A percentile compares a stretch with the other conserved stretches of the same genome.
These are phyloP conservation scores for Scenedesmus sp. DNA, from an alignment of 163 green algal species.

Conservation along the genomic window DNA sequence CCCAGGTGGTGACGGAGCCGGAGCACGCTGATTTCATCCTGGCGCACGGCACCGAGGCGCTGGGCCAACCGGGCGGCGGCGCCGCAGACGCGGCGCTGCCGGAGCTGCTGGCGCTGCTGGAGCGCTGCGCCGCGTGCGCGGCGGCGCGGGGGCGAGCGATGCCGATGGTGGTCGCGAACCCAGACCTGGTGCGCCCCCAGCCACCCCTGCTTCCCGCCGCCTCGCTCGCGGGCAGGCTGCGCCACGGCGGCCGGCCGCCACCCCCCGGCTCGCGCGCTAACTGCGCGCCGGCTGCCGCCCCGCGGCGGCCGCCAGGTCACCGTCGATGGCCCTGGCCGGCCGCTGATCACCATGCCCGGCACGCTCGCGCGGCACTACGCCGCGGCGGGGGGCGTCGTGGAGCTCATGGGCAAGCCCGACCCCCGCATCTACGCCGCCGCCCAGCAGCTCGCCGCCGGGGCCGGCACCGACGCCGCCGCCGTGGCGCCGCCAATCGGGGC, in stretches of 20 bases:
- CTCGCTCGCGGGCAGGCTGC: too few species aligned
- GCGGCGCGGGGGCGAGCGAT: slow-evolving; percentile 10
- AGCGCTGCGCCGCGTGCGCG: slow-evolving; percentile 47
- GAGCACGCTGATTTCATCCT: slow-evolving; percentile 89
- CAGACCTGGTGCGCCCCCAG: slow-evolving; percentile 64
- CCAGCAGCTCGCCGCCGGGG: slow-evolving; percentile 7
- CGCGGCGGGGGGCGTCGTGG: slow-evolving; percentile 57
- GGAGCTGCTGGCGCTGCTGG: slow-evolving; percentile 64
- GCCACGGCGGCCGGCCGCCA: not conserved
- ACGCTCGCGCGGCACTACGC: slow-evolving; percentile 71
- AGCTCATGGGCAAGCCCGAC: slow-evolving; percentile 85
- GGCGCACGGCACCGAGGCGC: slow-evolving; percentile 85
- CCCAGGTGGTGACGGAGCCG: slow-evolving; percentile 63
- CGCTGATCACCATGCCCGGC: slow-evolving; percentile 80
- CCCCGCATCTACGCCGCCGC: slow-evolving; percentile 72
- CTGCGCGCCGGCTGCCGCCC: not conserved
- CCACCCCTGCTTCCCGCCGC: too few species aligned
- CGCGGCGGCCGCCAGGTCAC: slow-evolving; percentile 23
- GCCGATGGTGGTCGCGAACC: slow-evolving; percentile 87
- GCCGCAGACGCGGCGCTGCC: slow-evolving; percentile 53
- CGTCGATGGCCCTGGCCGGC: slow-evolving; percentile 9
- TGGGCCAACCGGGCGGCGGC: slow-evolving; percentile 52
- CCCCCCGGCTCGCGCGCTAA: not conserved
- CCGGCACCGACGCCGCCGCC: not conserved
- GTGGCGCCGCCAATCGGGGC: slow-evolving; percentile 37